phyloP scores from a whole-genome alignment of 768 basidiomycete species.

The Tulasnella sp. region DNA sequence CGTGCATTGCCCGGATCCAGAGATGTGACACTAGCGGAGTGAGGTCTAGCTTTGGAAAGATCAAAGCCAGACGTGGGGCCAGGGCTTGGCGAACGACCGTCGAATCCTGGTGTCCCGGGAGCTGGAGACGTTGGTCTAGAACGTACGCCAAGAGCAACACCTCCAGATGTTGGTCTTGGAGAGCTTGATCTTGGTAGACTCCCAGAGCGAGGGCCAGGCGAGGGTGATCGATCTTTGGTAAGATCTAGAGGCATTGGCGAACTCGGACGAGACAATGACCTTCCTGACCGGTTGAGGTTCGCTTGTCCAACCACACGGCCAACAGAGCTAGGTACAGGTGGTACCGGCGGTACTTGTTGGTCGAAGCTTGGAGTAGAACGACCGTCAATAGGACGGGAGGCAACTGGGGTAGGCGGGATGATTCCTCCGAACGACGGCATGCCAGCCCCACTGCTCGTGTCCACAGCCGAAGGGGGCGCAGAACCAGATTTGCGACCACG shows the following conservation, averaged over 20 bases:
- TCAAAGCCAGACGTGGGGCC: not conserved
- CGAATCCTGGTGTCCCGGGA: not conserved
- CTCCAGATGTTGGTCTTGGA: slow-evolving; percentile 8
- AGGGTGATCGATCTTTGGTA: not conserved
- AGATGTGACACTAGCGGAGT: not conserved
- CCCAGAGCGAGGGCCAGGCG: not conserved
- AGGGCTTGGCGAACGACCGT: not conserved
- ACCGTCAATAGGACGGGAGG: not conserved
- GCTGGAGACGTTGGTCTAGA: slow-evolving; percentile 10
- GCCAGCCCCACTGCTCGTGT: not conserved
- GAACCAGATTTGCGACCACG: slow-evolving; percentile 8
- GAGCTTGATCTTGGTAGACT: not conserved
- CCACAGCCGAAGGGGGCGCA: not conserved
- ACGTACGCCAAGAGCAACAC: slow-evolving; percentile 6
- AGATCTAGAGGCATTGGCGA: slow-evolving; percentile 6
- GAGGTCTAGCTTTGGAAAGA: not conserved
- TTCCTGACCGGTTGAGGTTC: not conserved
- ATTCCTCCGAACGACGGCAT: no score
- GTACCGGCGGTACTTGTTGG: not conserved
- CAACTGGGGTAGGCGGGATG: slow-evolving; percentile 5
- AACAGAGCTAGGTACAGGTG: no score
- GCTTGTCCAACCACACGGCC: no score
- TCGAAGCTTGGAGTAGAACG: not conserved
- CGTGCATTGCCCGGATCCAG: no score
- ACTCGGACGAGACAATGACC: not conserved